phyloP scores from a whole-genome alignment of 2,329 filamentous ascomycete species.

The Herpotrichia juniperi region DNA sequence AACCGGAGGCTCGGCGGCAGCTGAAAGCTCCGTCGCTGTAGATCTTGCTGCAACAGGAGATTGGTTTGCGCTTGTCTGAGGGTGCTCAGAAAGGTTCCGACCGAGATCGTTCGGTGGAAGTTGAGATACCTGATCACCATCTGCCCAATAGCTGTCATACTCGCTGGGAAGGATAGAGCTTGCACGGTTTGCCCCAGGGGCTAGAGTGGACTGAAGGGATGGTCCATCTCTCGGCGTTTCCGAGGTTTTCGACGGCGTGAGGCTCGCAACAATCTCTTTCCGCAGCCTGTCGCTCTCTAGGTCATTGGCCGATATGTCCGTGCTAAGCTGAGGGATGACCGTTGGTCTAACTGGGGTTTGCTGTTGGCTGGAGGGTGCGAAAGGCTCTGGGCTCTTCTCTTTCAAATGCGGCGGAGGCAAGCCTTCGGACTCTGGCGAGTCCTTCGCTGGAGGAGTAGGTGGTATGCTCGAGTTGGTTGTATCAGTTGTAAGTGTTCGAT shows the following conservation, averaged over 20 bases:
- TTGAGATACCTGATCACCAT: slow-evolving; percentile 51
- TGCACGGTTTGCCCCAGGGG: slow-evolving; percentile 51
- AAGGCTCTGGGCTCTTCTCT: slow-evolving; percentile 41
- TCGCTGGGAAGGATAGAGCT: slow-evolving; percentile 70
- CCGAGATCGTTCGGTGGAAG: slow-evolving; percentile 32
- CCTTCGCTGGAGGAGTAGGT: slow-evolving; percentile 56
- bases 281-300: slow-evolving; percentile 74
- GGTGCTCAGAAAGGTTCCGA: slow-evolving; percentile 21
- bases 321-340: slow-evolving; percentile 50
- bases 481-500: slow-evolving; percentile 44
- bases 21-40: slow-evolving; percentile 12
- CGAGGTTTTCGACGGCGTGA: slow-evolving; percentile 51
- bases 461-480: slow-evolving; percentile 43
- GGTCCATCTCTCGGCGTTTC: slow-evolving; percentile 22
- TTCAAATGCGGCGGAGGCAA: slow-evolving; percentile 43
- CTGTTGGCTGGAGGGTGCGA: slow-evolving; percentile 10
- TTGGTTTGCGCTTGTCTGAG: slow-evolving; percentile 10
- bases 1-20: slow-evolving; percentile 22
- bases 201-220: slow-evolving; percentile 31
- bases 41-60: slow-evolving; percentile 4
- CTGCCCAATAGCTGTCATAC: slow-evolving; percentile 71
- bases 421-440: slow-evolving; percentile 41
- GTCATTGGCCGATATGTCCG: slow-evolving; percentile 60
- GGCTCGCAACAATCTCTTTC: slow-evolving; percentile 75
- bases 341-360: slow-evolving; percentile 28